A percentile compares a stretch with the other conserved stretches of the same genome.
Evolutionary conservation across 2,329 filamentous ascomycete species (phyloP).

Genomic region (Cladophialophora carrionii): DNA sequence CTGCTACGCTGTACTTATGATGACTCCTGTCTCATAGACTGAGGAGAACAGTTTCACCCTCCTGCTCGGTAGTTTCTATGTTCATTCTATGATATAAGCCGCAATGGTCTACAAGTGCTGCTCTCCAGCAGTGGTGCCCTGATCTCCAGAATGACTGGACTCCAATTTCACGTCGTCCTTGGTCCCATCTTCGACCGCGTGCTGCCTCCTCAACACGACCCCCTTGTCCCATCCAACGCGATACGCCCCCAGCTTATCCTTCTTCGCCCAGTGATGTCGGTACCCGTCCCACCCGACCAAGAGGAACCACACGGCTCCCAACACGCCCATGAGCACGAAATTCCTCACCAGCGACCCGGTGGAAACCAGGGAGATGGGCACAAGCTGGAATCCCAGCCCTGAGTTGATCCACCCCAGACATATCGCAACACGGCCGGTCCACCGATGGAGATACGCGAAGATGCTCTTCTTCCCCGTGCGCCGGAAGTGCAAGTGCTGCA

Average conservation of each 20-base stretch:
- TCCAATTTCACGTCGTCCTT: constrained; percentile 5
- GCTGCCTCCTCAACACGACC: constrained; percentile 1
- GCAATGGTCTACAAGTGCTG: not conserved
- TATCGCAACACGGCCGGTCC: constrained; percentile 59
- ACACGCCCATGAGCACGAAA: constrained; percentile 24
- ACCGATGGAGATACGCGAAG: constrained; percentile 55
- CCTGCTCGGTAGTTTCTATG: too few relatives aligned
- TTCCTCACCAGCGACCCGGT: constrained; percentile 19
- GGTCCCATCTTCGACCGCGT: not conserved
- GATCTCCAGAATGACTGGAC: not conserved
- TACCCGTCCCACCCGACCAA: constrained; percentile 16
- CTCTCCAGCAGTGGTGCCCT: not conserved
- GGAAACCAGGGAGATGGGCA: constrained; percentile 39
- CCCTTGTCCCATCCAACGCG: constrained; percentile 17
- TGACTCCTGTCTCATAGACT: too few relatives aligned
- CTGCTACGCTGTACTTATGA: too few relatives aligned
- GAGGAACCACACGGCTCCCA: constrained; percentile 25
- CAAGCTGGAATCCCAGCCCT: constrained; percentile 56
- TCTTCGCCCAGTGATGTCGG: constrained; percentile 17
- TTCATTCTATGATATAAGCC: not conserved
- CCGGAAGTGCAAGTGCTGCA: constrained; percentile 58
- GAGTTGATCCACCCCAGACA: constrained; percentile 60
- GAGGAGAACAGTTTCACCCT: too few relatives aligned
- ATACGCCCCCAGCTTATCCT: constrained; percentile 19
- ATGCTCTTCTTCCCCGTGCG: constrained; percentile 44